These are phyloP conservation scores for Cercospora zeae-maydis DNA, from an alignment of 2,329 filamentous ascomycete species.

Conservation along the genomic window DNA sequence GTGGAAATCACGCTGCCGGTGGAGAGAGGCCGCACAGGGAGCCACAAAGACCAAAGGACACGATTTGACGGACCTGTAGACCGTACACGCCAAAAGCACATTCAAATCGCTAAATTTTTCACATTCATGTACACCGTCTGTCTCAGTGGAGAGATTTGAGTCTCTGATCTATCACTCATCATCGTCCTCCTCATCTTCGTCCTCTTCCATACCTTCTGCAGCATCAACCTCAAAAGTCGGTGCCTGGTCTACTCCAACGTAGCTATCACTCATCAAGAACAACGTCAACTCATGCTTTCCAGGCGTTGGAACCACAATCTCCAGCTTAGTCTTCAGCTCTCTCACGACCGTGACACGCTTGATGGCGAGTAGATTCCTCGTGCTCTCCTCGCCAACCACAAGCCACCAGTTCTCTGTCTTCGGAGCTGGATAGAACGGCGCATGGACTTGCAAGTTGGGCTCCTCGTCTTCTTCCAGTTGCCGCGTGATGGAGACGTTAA, in stretches of 20 bases:
- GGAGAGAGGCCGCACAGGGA: too few relatives aligned
- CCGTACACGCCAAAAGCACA: too few relatives aligned
- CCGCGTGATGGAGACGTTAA: constrained; percentile 80
- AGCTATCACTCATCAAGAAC: constrained; percentile 95
- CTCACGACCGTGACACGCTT: constrained; percentile 86
- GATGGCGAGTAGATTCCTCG: constrained; percentile 82
- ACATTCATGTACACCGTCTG: not conserved
- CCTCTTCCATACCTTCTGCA: constrained; percentile 91
- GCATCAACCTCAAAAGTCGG: constrained; percentile 80
- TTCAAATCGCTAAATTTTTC: not conserved
- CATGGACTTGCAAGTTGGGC: constrained; percentile 80
- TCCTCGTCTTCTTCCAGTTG: constrained; percentile 71
- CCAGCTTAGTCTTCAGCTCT: constrained; percentile 73
- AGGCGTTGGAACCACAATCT: constrained; percentile 80
- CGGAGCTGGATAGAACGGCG: constrained; percentile 85
- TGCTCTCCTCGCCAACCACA: constrained; percentile 87
- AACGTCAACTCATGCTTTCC: constrained; percentile 86
- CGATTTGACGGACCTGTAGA: too few relatives aligned
- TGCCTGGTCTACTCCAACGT: constrained; percentile 95
- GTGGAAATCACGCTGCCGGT: too few relatives aligned
- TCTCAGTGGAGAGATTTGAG: not conserved
- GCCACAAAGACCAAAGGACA: too few relatives aligned
- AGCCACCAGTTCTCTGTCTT: constrained; percentile 99
- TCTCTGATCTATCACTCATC: constrained; percentile 39
- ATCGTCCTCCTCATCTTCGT: constrained; percentile 78